Evolutionary conservation across 148 eudicot species (phyloP).

Genomic region (Silene uniflora): DNA sequence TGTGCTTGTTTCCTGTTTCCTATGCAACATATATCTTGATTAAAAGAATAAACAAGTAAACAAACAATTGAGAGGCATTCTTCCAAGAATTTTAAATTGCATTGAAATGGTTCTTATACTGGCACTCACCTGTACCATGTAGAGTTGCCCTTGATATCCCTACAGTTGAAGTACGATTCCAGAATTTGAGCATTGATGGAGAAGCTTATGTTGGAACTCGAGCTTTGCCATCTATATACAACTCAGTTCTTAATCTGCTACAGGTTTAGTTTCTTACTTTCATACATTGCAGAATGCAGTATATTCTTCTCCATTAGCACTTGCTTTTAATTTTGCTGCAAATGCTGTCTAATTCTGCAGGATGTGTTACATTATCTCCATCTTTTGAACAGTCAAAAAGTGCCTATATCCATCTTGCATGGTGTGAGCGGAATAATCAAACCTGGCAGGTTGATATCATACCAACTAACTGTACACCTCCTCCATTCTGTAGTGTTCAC

Average conservation of each 20-base stretch:
- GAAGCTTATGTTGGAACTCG: conserved; percentile 44
- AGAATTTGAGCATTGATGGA: conserved; percentile 46
- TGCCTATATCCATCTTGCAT: conserved; percentile 30
- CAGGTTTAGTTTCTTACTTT: conserved; percentile 31
- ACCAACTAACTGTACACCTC: too few relatives aligned
- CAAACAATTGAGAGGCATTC: too few relatives aligned
- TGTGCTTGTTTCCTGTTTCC: too few relatives aligned
- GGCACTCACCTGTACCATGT: neutral
- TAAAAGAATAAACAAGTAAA: too few relatives aligned
- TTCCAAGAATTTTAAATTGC: too few relatives aligned
- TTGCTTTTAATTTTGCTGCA: neutral
- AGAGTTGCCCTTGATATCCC: conserved; percentile 54
- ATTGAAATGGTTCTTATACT: neutral
- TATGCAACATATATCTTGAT: too few relatives aligned
- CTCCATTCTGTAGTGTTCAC: too few relatives aligned
- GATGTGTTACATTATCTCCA: conserved; percentile 31
- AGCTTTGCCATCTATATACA: conserved; percentile 41
- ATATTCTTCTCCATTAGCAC: neutral
- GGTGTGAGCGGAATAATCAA: conserved; percentile 46
- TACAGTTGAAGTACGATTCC: conserved; percentile 44
- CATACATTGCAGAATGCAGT: neutral
- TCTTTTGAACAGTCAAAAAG: conserved; percentile 35
- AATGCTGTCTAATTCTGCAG: conserved; percentile 16
- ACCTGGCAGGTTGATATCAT: conserved; percentile 28
- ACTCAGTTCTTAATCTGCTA: conserved; percentile 27